phyloP scores from a whole-genome alignment of 208 protist genomes.

The Trypanosoma conorhini region DNA sequence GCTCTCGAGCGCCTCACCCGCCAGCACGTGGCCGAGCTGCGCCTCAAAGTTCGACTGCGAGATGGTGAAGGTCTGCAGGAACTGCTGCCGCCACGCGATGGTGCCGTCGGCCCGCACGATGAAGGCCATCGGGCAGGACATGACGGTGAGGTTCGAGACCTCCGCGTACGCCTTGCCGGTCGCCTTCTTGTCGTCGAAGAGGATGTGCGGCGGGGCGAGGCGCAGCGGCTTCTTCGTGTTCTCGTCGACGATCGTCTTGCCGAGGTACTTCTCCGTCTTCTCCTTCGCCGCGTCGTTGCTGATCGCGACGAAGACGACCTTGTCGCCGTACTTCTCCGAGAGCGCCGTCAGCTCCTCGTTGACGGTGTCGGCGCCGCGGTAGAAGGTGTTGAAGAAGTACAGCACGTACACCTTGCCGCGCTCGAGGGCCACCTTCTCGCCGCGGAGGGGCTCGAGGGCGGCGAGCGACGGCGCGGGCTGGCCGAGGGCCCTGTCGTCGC shows the following conservation, averaged over 20 bases:
- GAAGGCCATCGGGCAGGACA: constrained; percentile 92
- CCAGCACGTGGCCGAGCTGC: constrained; percentile 82
- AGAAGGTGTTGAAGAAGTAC: constrained; percentile 94
- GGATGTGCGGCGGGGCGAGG: constrained; percentile 70
- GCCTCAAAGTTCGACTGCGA: constrained; percentile 90
- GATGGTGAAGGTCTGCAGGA: constrained; percentile 86
- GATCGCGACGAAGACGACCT: constrained; percentile 83
- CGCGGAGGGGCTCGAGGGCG: constrained; percentile 68
- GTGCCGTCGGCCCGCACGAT: constrained; percentile 75
- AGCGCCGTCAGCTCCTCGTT: constrained; percentile 91
- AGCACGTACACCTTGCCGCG: constrained; percentile 78
- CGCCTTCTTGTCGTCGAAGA: constrained; percentile 86
- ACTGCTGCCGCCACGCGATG: constrained; percentile 91
- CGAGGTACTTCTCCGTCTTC: constrained; percentile 92
- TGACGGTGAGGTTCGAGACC: constrained; percentile 75
- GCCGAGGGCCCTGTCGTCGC: constrained; percentile 76
- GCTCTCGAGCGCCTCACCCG: constrained; percentile 75
- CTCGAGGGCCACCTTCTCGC: constrained; percentile 57
- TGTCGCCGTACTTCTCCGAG: constrained; percentile 70
- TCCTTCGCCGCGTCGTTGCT: constrained; percentile 87
- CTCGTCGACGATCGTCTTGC: constrained; percentile 84
- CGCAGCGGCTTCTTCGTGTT: constrained; percentile 91
- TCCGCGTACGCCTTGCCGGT: constrained; percentile 77
- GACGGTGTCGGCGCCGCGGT: constrained; percentile 85
- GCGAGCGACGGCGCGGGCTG: constrained; percentile 66